Conservation (phyloP, 441 rosid species). For the Euphorbia neoarborescens region DNA sequence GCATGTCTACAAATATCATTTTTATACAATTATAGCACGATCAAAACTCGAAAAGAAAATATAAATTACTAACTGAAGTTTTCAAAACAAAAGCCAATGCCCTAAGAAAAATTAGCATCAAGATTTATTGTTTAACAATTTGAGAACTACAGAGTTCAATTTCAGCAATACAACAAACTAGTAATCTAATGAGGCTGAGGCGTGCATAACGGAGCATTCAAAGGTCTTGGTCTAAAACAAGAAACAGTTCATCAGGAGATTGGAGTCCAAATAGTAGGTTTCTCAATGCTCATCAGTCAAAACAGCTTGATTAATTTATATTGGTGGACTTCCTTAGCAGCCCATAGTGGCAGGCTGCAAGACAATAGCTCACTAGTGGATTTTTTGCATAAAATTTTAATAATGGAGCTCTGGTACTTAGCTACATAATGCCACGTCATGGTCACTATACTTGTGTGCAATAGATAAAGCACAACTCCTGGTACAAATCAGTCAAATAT, state of each 20-base stretch:
- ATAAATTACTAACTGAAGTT: not conserved
- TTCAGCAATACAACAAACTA: not conserved
- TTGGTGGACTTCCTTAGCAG: not conserved
- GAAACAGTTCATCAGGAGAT: not conserved
- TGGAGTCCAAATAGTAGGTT: not conserved
- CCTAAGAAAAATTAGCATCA: not conserved
- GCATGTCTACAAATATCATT: not conserved
- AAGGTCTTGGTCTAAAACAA: not conserved
- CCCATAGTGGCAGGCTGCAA: not conserved
- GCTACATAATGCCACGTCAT: not conserved
- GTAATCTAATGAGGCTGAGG: not conserved
- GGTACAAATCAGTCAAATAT: not conserved
- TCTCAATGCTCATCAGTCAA: conserved; percentile 2
- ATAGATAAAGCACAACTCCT: conserved; percentile 1
- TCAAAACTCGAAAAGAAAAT: not conserved
- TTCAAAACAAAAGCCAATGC: not conserved
- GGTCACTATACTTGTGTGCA: not conserved
- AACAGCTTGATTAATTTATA: not conserved
- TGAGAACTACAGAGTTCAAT: not conserved
- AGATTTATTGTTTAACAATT: not conserved
- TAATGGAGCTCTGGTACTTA: not conserved
- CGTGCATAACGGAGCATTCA: not conserved
- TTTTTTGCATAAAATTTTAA: not conserved
- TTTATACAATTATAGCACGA: not conserved
- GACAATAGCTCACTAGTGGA: not conserved